Conservation (phyloP, 148 eudicot species). For the Heliosperma pusillum region DNA sequence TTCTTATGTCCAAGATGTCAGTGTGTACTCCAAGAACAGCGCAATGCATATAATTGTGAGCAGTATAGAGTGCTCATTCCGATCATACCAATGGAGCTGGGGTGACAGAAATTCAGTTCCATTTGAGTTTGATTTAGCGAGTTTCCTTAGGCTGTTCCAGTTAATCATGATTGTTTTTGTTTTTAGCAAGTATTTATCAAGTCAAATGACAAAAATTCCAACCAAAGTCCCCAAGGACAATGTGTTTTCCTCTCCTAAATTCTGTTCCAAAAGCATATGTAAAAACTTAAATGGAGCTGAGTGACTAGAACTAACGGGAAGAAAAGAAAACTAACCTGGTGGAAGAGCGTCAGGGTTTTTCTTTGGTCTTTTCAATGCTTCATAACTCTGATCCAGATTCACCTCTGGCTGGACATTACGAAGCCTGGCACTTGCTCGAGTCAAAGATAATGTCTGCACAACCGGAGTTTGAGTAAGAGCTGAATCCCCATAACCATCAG, state of each 20-base stretch:
- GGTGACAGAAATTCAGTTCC: too few relatives aligned
- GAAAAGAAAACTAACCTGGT: constrained; percentile 41
- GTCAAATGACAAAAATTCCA: too few relatives aligned
- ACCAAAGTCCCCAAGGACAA: too few relatives aligned
- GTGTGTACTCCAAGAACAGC: neutral
- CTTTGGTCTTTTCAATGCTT: constrained; percentile 74
- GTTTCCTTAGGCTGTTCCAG: too few relatives aligned
- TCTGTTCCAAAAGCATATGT: neutral
- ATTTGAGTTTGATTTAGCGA: too few relatives aligned
- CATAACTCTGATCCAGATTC: constrained; percentile 76
- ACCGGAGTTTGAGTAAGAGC: constrained; percentile 56
- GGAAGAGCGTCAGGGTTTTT: constrained; percentile 57
- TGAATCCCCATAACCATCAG: constrained; percentile 59
- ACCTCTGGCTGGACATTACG: constrained; percentile 95
- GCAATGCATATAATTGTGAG: neutral
- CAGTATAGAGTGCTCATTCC: too few relatives aligned
- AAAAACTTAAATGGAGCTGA: neutral
- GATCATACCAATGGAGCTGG: too few relatives aligned
- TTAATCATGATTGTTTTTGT: too few relatives aligned
- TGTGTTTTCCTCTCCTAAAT: neutral
- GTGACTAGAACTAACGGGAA: neutral
- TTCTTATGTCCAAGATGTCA: neutral
- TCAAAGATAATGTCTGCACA: constrained; percentile 59
- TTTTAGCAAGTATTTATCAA: too few relatives aligned
- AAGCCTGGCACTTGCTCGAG: constrained; percentile 94